Percentiles rank a stretch among this genome's conserved stretches.
phyloP scores from a whole-genome alignment of 2,329 filamentous ascomycete species.

The Colletotrichum cuscutae region DNA sequence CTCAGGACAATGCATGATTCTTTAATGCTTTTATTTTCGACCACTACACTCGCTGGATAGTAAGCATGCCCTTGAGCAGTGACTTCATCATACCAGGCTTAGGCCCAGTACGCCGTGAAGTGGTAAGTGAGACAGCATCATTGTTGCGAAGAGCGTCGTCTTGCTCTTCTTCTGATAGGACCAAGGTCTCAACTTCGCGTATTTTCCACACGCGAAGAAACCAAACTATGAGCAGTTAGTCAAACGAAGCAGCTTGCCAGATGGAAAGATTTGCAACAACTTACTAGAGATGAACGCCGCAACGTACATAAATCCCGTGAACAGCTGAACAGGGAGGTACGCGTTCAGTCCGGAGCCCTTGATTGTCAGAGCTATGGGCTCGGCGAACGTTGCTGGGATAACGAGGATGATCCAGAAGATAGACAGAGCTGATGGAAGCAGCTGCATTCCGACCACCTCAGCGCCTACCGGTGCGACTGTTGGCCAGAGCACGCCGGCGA shows the following conservation, averaged over 20 bases:
- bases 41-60: constrained; percentile 22
- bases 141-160: constrained; percentile 6
- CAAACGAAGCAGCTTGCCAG: accelerated
- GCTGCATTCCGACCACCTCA: constrained; percentile 77
- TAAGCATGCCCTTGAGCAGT: neutral
- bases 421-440: constrained; percentile 74
- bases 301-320: constrained; percentile 70
- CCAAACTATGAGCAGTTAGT: constrained; percentile 26
- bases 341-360: constrained; percentile 52
- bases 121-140: constrained; percentile 9
- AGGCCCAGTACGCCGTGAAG: constrained; percentile 10
- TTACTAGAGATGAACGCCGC: constrained; percentile 59
- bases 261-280: constrained; percentile 1
- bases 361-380: constrained; percentile 71
- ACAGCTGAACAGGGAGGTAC: constrained; percentile 66
- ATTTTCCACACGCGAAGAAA: constrained; percentile 35
- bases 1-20: neutral
- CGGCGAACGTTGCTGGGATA: constrained; percentile 75
- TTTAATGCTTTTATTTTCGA: neutral
- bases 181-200: constrained; percentile 22
- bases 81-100: neutral
- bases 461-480: constrained; percentile 76
- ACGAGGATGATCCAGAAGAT: constrained; percentile 79
- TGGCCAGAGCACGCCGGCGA: constrained; percentile 78
- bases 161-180: constrained; percentile 5